Conservation (phyloP, 23 red algal genomes). For the Gracilaria gracilis region DNA sequence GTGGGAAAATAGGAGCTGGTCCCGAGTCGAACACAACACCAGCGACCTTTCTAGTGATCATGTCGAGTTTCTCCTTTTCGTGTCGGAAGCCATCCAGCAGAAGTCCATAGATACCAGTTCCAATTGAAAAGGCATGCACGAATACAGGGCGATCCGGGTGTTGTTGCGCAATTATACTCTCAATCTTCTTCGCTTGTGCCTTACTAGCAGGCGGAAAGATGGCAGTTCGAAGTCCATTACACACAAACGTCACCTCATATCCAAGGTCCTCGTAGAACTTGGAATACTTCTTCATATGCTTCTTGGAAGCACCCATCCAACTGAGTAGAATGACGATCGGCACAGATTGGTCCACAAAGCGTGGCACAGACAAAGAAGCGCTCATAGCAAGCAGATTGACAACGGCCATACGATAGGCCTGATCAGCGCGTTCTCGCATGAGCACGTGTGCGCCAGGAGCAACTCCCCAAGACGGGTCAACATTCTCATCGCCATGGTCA, state of each 20-base stretch:
- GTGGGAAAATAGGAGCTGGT: constrained; percentile 84
- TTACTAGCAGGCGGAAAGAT: constrained; percentile 76
- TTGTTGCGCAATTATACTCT: constrained; percentile 69
- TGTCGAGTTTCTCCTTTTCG: constrained; percentile 76
- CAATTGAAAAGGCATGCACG: constrained; percentile 96
- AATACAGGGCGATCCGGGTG: constrained; percentile 87
- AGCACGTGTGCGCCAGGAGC: constrained; percentile 68
- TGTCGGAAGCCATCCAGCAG: constrained; percentile 79
- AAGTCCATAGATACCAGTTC: constrained; percentile 96
- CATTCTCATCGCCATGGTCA: constrained; percentile 54
- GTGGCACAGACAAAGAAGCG: constrained; percentile 17
- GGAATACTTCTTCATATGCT: constrained; percentile 80
- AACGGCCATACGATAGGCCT: constrained; percentile 60
- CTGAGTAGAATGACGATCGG: constrained; percentile 93
- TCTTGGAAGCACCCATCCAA: constrained; percentile 90
- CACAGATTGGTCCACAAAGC: constrained; percentile 78
- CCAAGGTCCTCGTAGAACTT: constrained; percentile 86
- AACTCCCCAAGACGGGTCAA: constrained; percentile 65
- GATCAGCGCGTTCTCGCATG: constrained; percentile 54
- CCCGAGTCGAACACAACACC: constrained; percentile 98
- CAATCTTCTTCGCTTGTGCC: constrained; percentile 82
- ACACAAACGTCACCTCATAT: constrained; percentile 87
- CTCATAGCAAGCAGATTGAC: constrained; percentile 65
- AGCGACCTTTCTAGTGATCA: constrained; percentile 68
- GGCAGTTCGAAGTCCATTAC: constrained; percentile 87